Base-by-base conservation (phyloP, 306 rosid species). In the Pueraria montana region DNA sequence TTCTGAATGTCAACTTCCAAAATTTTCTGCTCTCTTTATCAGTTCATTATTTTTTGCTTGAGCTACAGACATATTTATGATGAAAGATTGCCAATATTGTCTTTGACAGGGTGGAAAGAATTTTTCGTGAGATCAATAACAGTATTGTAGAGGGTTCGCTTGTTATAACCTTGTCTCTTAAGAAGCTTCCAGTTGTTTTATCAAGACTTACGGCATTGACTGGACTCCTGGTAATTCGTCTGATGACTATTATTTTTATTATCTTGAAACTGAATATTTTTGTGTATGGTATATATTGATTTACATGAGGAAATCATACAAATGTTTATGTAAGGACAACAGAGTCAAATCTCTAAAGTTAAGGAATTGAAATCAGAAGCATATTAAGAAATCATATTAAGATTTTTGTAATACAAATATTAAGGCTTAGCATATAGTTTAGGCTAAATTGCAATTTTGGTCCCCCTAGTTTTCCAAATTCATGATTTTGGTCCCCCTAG, bases 191-290 rank as follows among this genome's bases (percentile, higher is more conserved):
- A 0, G 62, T 89, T 73, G 99, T 92, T 72, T 84, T 96, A 72
- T 85, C 91, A 68, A 96, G 90, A 90, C 90, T 96, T 67, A 91
- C 96, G 0, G 99, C 99, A 55, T 85, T 96, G 85, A 92, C 97
- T 49, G 99, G 99, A 85, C 98, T 96, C 76, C 88, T 96, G 96
- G 99, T 96, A 93, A 62, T 18, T 78, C 58, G 82, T 76, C 27
- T 46, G 30, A 48, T 81, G 49, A 80, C 55, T 75, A 71, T 27
- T 38, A 4, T 38, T n/a, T 67, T 67, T 38, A 18, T 38, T 67
- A 18, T 9, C 7, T 36, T 67, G 73, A 65, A 36, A 17, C 12
- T 17, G 6, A 14, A 40, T 18, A 66, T n/a, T 68, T 42, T 69
- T 43, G 30, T 40, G 36, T 21, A 21, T 69, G 34, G 10, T 38